A percentile compares a stretch with the other conserved stretches of the same genome.
phyloP scores from a whole-genome alignment of 2,329 filamentous ascomycete genomes.

The Botryotinia calthae region DNA sequence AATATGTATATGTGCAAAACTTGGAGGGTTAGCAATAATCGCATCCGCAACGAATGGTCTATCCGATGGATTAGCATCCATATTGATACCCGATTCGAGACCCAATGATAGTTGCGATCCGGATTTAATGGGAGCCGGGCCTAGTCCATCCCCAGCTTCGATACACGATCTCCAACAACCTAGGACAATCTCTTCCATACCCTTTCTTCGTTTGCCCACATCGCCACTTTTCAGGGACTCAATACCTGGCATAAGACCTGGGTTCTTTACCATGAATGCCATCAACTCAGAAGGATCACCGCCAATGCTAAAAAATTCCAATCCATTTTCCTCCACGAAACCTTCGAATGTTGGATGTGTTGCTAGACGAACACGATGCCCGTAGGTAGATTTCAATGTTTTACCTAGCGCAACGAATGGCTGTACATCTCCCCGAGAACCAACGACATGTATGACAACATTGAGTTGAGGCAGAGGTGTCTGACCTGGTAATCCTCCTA shows the following conservation, averaged over 20 bases:
- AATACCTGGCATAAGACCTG: conserved; percentile 79
- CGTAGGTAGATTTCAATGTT: conserved; percentile 60
- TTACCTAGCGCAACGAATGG: conserved; percentile 71
- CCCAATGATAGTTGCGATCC: conserved; percentile 29
- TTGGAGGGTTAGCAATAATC: conserved; percentile 76
- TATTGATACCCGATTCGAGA: conserved; percentile 38
- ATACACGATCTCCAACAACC: conserved; percentile 87
- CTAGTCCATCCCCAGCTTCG: conserved; percentile 67
- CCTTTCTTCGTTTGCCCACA: conserved; percentile 68
- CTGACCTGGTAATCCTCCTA: conserved; percentile 63
- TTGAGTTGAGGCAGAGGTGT: conserved; percentile 59
- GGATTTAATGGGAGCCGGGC: conserved; percentile 26
- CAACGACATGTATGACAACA: conserved; percentile 72
- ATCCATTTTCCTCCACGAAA: conserved; percentile 66
- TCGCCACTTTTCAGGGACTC: conserved; percentile 75
- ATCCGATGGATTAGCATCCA: conserved; percentile 37
- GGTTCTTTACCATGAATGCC: conserved; percentile 91
- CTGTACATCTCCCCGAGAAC: conserved; percentile 72
- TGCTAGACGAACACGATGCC: conserved; percentile 70
- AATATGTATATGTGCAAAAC: conserved; percentile 72
- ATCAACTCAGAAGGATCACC: conserved; percentile 73
- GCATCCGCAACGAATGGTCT: conserved; percentile 77
- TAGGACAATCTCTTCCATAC: conserved; percentile 75
- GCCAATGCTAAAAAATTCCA: conserved; percentile 77
- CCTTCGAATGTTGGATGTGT: conserved; percentile 67